phyloP scores from a whole-genome alignment of 1,284 basidiomycete genomes.

The Marasmius oreades region DNA sequence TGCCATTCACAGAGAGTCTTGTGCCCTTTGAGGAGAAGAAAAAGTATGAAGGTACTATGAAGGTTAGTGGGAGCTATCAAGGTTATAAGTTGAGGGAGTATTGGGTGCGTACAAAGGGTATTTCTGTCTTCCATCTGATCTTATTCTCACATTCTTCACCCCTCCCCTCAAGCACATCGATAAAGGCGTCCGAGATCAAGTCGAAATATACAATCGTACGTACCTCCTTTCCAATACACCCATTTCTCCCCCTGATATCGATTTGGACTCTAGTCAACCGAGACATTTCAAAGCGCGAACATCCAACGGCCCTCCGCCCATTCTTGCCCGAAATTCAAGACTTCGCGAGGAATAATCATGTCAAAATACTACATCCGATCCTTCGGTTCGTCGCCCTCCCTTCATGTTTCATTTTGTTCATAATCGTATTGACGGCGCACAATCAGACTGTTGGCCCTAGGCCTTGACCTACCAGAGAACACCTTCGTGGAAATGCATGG shows the following conservation, averaged over 20 bases:
- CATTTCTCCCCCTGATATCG: no score
- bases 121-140: constrained; percentile 1
- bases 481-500: constrained; percentile 47
- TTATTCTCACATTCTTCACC: background rate
- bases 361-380: constrained; percentile 47
- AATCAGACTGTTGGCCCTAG: constrained; percentile 23
- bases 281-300: constrained; percentile 37
- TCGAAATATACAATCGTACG: constrained; percentile 57
- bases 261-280: constrained; percentile 37
- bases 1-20: constrained; percentile 42
- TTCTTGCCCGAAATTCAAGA: constrained; percentile 55
- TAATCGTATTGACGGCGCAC: background rate
- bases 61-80: constrained; percentile 49
- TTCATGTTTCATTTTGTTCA: background rate
- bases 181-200: constrained; percentile 51
- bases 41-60: constrained; percentile 43
- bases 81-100: constrained; percentile 58
- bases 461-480: constrained; percentile 56
- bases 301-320: constrained; percentile 48
- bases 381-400: constrained; percentile 34
- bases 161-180: constrained; percentile 41
- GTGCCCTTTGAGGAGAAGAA: constrained; percentile 56
- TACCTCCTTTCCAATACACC: background rate
- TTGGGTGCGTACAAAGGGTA: constrained; percentile 37
- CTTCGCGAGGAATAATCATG: constrained; percentile 50